Conservation (phyloP, 768 basidiomycete species). For the Glaciozyma martinii region DNA sequence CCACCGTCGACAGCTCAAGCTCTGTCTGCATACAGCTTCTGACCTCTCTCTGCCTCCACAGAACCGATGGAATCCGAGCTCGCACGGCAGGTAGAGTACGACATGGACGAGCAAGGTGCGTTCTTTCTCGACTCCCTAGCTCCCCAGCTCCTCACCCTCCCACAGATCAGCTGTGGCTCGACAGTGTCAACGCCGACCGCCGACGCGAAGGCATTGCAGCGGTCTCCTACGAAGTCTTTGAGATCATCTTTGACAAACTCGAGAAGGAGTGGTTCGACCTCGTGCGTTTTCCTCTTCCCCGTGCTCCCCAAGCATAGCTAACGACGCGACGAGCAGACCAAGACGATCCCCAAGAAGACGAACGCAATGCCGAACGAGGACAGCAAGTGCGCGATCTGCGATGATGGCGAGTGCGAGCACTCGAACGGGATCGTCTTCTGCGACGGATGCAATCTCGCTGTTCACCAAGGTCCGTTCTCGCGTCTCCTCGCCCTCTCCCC, state of each 20-base stretch:
- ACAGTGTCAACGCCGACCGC: constrained; percentile 69
- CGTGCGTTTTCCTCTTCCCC: constrained; percentile 44
- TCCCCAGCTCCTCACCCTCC: neutral
- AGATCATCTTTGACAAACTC: constrained; percentile 91
- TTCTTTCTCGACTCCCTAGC: neutral
- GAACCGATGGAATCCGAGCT: constrained; percentile 86
- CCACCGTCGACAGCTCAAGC: neutral
- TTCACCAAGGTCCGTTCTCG: constrained; percentile 87
- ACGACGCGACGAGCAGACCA: constrained; percentile 52
- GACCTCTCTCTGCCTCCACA: neutral
- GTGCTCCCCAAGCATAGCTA: neutral
- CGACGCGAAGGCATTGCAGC: constrained; percentile 57
- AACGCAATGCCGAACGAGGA: constrained; percentile 86
- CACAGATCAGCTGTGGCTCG: constrained; percentile 89
- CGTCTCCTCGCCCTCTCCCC: neutral
- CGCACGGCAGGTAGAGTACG: constrained; percentile 90
- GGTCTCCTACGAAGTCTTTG: constrained; percentile 77
- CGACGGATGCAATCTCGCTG: constrained; percentile 95
- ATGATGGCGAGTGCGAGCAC: constrained; percentile 97
- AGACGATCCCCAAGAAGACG: constrained; percentile 82
- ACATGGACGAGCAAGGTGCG: constrained; percentile 97
- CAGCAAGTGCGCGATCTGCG: constrained; percentile 91
- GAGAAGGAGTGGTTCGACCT: constrained; percentile 99
- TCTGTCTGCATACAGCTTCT: neutral
- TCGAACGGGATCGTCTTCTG: constrained; percentile 99